These are phyloP conservation scores for Thecaphora frezii DNA, from an alignment of 1,284 basidiomycete species.

Conservation along the genomic window DNA sequence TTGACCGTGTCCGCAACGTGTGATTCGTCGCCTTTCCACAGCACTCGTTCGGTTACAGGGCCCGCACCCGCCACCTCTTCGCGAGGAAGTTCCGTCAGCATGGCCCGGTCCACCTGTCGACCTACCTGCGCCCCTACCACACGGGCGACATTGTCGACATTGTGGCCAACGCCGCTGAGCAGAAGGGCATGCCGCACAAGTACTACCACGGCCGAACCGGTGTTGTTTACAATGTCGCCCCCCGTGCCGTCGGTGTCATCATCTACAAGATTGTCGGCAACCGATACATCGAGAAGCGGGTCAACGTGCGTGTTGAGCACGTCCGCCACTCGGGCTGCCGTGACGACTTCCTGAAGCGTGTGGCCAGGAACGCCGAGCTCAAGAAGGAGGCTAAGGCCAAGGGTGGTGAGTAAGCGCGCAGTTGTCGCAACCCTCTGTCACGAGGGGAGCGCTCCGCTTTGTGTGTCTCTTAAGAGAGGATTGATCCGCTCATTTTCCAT, in stretches of 20 bases:
- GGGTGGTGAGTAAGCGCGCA: conserved; percentile 11
- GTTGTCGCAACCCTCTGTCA: not conserved
- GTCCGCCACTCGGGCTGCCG: conserved; percentile 97
- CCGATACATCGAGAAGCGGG: conserved; percentile 98
- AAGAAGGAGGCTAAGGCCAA: conserved; percentile 75
- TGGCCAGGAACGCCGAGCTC: conserved; percentile 85
- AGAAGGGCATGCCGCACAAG: conserved; percentile 99
- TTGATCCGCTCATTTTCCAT: not conserved
- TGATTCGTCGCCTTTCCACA: conserved; percentile 61
- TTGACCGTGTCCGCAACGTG: too few species aligned
- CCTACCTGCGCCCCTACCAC: conserved; percentile 88
- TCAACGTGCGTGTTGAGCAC: conserved; percentile 98
- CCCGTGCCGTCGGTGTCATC: conserved; percentile 91
- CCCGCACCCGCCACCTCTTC: conserved; percentile 99
- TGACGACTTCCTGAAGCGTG: conserved; percentile 95
- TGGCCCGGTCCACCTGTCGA: conserved; percentile 86
- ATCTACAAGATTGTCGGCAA: conserved; percentile 98
- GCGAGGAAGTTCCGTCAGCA: conserved; percentile 69
- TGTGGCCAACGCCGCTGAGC: conserved; percentile 97
- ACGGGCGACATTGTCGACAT: conserved; percentile 99
- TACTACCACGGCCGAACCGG: conserved; percentile 77
- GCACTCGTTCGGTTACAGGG: conserved; percentile 99
- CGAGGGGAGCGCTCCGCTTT: not conserved
- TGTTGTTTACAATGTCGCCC: conserved; percentile 97
- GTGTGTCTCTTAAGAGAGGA: not conserved